phyloP scores from a whole-genome alignment of 495 filamentous ascomycete species.

The Neurospora sp. region DNA sequence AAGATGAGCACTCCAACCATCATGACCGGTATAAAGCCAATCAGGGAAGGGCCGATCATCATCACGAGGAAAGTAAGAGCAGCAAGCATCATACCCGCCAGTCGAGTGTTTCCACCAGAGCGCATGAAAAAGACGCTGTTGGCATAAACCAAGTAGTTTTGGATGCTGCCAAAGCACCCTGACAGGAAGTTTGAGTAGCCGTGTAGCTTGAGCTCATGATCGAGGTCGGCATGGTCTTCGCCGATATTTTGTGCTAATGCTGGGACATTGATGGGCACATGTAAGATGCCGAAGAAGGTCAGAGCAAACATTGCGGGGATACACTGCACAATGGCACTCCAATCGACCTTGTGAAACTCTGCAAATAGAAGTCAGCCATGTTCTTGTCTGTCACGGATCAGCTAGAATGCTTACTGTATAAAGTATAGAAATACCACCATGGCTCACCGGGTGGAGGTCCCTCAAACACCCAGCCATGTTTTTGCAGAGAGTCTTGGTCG shows the following conservation, averaged over 20 bases:
- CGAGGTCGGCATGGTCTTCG: constrained; percentile 82
- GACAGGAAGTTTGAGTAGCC: constrained; percentile 89
- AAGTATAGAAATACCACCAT: constrained; percentile 93
- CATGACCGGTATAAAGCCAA: constrained; percentile 93
- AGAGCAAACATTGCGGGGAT: constrained; percentile 94
- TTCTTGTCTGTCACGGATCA: not conserved
- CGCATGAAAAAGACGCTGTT: constrained; percentile 93
- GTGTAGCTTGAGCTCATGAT: constrained; percentile 87
- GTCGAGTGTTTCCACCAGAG: constrained; percentile 74
- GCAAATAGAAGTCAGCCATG: constrained; percentile 15
- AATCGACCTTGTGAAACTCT: constrained; percentile 70
- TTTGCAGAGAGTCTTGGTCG: constrained; percentile 50
- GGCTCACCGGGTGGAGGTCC: constrained; percentile 74
- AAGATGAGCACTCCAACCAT: constrained; percentile 94
- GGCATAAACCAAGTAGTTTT: constrained; percentile 96
- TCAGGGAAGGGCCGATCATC: constrained; percentile 72
- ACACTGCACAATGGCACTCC: constrained; percentile 66
- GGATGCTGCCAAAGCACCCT: constrained; percentile 77
- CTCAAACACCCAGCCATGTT: constrained; percentile 81
- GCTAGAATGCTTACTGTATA: constrained; percentile 58
- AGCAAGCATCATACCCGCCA: constrained; percentile 83
- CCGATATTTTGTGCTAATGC: constrained; percentile 79
- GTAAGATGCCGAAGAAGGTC: constrained; percentile 93
- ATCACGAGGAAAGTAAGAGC: constrained; percentile 69
- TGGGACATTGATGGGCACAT: constrained; percentile 96